A percentile compares a stretch with the other conserved stretches of the same genome.
These are phyloP conservation scores for Russula olivacea DNA, from an alignment of 768 basidiomycete genomes.

Conservation along the genomic window DNA sequence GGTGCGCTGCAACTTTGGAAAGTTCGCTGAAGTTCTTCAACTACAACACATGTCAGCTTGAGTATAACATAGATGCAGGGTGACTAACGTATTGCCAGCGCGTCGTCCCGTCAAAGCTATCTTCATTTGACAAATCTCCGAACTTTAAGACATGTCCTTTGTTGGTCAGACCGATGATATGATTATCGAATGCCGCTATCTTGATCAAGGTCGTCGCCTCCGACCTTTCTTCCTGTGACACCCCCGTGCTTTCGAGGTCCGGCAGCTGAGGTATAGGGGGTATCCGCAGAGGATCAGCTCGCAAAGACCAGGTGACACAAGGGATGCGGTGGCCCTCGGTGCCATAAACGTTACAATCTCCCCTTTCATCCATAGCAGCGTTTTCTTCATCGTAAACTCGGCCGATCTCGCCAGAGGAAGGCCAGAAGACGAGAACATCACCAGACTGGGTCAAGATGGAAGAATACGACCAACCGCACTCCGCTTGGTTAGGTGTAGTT, in stretches of 20 bases:
- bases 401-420: slow-evolving; percentile 42
- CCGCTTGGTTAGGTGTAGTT: slow-evolving; percentile 53
- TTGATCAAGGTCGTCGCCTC: slow-evolving; percentile 53
- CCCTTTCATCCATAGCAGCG: slow-evolving; percentile 42
- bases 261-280: slow-evolving; percentile 61
- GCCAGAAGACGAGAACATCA: slow-evolving; percentile 73
- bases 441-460: slow-evolving; percentile 66
- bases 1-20: slow-evolving; percentile 41
- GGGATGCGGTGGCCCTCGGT: slow-evolving; percentile 42
- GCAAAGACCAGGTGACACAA: slow-evolving; percentile 56
- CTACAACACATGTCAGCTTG: slow-evolving; percentile 34
- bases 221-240: slow-evolving; percentile 27
- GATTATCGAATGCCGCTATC: slow-evolving; percentile 71
- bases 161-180: slow-evolving; percentile 75
- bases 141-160: slow-evolving; percentile 71
- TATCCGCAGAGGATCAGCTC: slow-evolving; percentile 48
- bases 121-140: slow-evolving; percentile 41
- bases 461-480: slow-evolving; percentile 80
- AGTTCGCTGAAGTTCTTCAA: slow-evolving; percentile 70
- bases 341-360: slow-evolving; percentile 33
- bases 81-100: slow-evolving; percentile 66
- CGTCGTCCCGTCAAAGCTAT: slow-evolving; percentile 32
- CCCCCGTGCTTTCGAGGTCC: slow-evolving; percentile 34
- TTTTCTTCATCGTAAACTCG: slow-evolving; percentile 37
- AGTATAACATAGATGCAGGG: not conserved